Base-by-base conservation (phyloP, 768 basidiomycete genomes). In the Crepidotus variabilis region DNA sequence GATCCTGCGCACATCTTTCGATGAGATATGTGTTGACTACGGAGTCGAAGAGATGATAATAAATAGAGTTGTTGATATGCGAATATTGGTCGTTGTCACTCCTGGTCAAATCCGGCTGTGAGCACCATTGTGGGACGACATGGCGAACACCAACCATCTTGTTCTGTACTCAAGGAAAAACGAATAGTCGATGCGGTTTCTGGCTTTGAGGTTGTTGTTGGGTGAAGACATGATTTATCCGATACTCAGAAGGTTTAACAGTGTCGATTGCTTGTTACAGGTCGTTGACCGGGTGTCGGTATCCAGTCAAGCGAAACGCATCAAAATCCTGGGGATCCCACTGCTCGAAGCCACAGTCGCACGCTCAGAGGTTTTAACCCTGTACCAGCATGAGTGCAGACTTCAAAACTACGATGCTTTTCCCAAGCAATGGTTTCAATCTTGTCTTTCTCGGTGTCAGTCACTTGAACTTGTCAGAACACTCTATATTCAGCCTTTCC, bases 31-130 rank as follows among this genome's bases (percentile, higher is more conserved):
- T 80, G 67, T 92, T 93, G 69, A 92, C 75, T 63, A 91, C 75
- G 4, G 90, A 89, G 71, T 92, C 91, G 70, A 92, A 89, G 55
- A 90, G 77, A 63, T 88, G 87, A 65, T 90, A 88, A 70, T 91
- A 93, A 14, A 90, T 72, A 0, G 87, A 78, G 69, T 92, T 93
- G 71, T 92, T 92, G 64, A 92, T 74, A 58, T 92, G 90, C 11
- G 81, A 78, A 65, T 92, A 92, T 62, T 91, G 89, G 74, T 92
- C 90, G 63, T 92, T 92, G 76, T 92, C 90, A 62, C 81, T 88
- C 90, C 90, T 92, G 47, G 20, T 16, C 20, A 34, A 16, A 20
- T 16, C n/a, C 23, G 23, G 18, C 18, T 14, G 14, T 39, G 11
- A 46, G 23, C 22, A 48, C 33, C 46, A 35, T n/a, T 14, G 18